Percentiles rank a stretch among this genome's conserved stretches.
phyloP scores from a whole-genome alignment of 176 grass and related monocot species.

The Eleusine coracana region DNA sequence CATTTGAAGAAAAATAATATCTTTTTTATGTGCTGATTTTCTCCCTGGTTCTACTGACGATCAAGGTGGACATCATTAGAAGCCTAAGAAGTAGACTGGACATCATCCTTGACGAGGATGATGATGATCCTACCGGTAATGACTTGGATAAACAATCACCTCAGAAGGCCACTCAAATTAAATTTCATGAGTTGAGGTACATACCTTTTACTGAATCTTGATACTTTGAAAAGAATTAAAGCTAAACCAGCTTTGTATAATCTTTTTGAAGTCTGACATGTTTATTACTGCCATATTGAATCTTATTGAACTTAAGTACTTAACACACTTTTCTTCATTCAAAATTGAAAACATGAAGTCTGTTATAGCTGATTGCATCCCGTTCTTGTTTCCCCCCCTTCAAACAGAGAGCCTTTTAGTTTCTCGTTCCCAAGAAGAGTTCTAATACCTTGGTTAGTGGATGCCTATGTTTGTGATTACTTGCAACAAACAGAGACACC shows the following conservation, averaged over 20 bases:
- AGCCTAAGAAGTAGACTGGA: conserved; percentile 86
- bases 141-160: conserved; percentile 37
- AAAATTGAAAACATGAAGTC: not conserved
- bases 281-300: not conserved
- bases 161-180: conserved; percentile 60
- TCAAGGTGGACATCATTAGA: conserved; percentile 69
- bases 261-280: not conserved
- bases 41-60: not conserved
- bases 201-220: not conserved
- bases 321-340: not conserved
- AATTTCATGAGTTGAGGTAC: conserved; percentile 79
- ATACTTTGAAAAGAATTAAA: conserved; percentile 20
- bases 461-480: conserved; percentile 79
- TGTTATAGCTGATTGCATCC: conserved; percentile 19
- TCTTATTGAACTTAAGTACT: not conserved
- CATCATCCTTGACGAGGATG: conserved; percentile 73
- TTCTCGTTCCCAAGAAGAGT: conserved; percentile 85
- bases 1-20: not conserved
- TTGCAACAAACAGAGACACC: conserved; percentile 70
- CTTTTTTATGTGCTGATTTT: conserved; percentile 24
- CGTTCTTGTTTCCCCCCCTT: not conserved
- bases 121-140: conserved; percentile 46
- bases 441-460: conserved; percentile 70
- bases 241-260: not conserved
- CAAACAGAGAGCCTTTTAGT: conserved; percentile 64